A percentile compares a stretch with the other conserved stretches of the same genome.
phyloP scores from a whole-genome alignment of 768 basidiomycete species.

The Amanita inopinata region DNA sequence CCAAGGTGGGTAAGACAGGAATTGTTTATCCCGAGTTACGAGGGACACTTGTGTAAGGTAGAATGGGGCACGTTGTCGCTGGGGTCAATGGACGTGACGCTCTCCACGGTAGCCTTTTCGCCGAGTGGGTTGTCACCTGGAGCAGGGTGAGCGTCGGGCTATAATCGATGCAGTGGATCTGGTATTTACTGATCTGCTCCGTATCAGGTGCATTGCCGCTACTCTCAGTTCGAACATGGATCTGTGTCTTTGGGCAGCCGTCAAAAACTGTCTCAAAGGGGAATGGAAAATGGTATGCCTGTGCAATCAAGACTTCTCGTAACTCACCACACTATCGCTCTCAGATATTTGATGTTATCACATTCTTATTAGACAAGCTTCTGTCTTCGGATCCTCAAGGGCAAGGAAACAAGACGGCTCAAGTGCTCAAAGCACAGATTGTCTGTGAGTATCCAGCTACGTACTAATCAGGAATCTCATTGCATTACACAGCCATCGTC shows the following conservation, averaged over 20 bases:
- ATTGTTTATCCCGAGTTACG: neutral
- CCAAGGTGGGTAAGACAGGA: conserved; percentile 27
- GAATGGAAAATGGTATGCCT: conserved; percentile 54
- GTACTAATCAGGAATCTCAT: neutral
- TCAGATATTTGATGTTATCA: conserved; percentile 49
- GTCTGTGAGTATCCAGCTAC: conserved; percentile 34
- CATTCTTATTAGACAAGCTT: conserved; percentile 31
- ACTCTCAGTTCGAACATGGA: conserved; percentile 71
- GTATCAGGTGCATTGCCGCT: conserved; percentile 53
- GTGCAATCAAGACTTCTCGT: neutral
- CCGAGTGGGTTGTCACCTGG: conserved; percentile 52
- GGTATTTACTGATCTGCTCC: conserved; percentile 6
- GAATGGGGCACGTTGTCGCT: conserved; percentile 62
- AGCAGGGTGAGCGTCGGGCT: conserved; percentile 41
- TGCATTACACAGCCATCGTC: conserved; percentile 38
- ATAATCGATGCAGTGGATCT: neutral
- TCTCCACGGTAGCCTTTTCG: conserved; percentile 53
- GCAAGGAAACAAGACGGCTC: conserved; percentile 16
- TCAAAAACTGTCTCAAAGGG: conserved; percentile 61
- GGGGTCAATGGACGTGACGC: conserved; percentile 62
- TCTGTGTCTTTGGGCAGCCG: conserved; percentile 55
- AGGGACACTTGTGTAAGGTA: conserved; percentile 17
- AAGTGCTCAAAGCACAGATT: conserved; percentile 44
- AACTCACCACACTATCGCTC: conserved; percentile 1
- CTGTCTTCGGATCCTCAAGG: conserved; percentile 13